Base-by-base conservation (phyloP, 176 grass and related monocot species). In the Otatea glauca region DNA sequence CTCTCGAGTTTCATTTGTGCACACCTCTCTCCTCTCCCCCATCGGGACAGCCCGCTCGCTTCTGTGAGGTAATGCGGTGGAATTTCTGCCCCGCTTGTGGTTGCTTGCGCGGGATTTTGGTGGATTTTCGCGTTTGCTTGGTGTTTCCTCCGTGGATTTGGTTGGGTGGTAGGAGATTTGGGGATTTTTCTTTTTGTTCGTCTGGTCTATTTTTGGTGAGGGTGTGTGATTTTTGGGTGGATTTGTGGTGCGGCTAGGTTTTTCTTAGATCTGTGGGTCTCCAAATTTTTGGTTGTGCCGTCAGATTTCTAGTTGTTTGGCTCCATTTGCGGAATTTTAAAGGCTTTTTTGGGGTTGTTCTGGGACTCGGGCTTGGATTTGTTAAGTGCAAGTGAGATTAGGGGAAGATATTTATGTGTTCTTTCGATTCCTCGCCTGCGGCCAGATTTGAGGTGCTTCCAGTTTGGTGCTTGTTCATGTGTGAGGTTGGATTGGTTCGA, bases 31-130 rank as follows among this genome's bases (percentile, higher is more conserved):
- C 1, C 9, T 16, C 13, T 24, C 42, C 85, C 20, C 54, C 51
- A 0, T 7, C 17, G 20, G 14, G 50, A 77, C 89, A 51, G 63
- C 21, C 75, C 9, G 32, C 48, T 72, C 48, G 11, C 59, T 68
- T 64, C 55, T 50, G 7, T 32, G 43, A 93, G 72, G 86, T 90
- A 85, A 74, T 70, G 35, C 50, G 4, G 83, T 70, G 64, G 72
- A 38, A 73, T 16, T 16, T 54, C 47, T 29, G 5, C 0, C 5
- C 38, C 3, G 0, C 20, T 65, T 41, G 43, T 53, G 21, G 32
- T 61, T 21, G 7, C 48, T 3, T 38, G 2, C 34, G 20, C 15
- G 27, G 23, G 2, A 4, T 37, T 42, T 68, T 0, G 2, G 44
- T 64, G 41, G 11, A n/a, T 7, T 15, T 37, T 43, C 0, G 4